phyloP scores from a whole-genome alignment of 2,329 filamentous ascomycete genomes.

The Hymenoscyphus albidus region DNA sequence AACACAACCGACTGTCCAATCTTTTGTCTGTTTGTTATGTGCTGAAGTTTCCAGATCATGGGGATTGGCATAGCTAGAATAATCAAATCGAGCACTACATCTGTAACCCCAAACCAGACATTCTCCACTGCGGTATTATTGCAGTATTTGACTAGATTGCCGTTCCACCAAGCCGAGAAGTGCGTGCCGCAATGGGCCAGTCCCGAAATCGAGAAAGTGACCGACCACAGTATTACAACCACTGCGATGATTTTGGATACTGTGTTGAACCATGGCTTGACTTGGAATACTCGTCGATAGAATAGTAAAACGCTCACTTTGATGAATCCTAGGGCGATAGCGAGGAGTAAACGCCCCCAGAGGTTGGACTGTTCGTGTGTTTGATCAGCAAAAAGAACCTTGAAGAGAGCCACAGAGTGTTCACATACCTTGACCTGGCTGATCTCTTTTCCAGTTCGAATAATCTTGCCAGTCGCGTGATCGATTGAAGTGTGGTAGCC shows the following conservation, averaged over 20 bases:
- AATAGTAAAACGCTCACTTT: conserved; percentile 1
- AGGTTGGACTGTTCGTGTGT: background rate
- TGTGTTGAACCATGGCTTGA: background rate
- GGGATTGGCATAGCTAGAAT: background rate
- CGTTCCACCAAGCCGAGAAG: background rate
- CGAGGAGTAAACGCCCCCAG: background rate
- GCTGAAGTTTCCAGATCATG: background rate
- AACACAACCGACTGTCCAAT: background rate
- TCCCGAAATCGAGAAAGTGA: background rate
- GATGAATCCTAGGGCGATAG: background rate
- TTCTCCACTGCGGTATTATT: background rate
- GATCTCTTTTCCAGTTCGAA: background rate
- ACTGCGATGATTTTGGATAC: background rate
- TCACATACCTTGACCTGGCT: background rate
- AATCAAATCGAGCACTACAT: background rate
- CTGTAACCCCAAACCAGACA: background rate
- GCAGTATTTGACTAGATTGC: background rate
- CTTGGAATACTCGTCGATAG: conserved; percentile 1
- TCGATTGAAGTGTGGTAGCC: background rate
- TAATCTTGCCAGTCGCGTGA: background rate
- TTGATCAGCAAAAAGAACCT: no score
- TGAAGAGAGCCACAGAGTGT: background rate
- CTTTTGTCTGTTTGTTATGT: background rate
- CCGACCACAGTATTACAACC: background rate
- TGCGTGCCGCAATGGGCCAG: background rate